A percentile compares a stretch with the other conserved stretches of the same genome.
Evolutionary conservation across 2,329 filamentous ascomycete species (phyloP).

Genomic region (Cordyceps farinosa): DNA sequence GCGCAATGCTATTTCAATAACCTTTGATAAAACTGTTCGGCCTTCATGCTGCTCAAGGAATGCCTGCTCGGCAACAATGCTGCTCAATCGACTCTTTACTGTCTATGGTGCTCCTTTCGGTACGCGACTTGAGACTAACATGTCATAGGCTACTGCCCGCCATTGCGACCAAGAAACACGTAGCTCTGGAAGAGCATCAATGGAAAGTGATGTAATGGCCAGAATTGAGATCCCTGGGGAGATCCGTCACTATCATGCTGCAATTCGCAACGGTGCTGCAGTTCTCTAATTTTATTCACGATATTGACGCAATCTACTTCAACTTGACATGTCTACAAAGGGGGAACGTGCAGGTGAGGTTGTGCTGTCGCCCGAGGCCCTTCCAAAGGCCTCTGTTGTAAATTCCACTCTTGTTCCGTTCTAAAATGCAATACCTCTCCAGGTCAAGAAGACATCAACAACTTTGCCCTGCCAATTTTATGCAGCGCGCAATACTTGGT

Average conservation of each 20-base stretch:
- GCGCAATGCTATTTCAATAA: neutral
- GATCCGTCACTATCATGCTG: conserved; percentile 15
- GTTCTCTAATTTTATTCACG: neutral
- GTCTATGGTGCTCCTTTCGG: neutral
- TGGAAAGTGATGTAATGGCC: conserved; percentile 17
- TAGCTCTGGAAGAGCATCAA: conserved; percentile 13
- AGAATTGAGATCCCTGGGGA: neutral
- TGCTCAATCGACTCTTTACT: neutral
- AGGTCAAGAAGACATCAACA: neutral
- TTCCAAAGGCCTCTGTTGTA: neutral
- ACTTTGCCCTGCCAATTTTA: neutral
- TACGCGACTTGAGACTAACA: neutral
- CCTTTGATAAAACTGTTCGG: conserved; percentile 13
- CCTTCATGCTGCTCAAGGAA: conserved; percentile 14
- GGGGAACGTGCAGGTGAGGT: neutral
- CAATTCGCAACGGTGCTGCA: conserved; percentile 8
- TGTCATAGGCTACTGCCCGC: conserved; percentile 11
- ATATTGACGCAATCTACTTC: conserved; percentile 1
- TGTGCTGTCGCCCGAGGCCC: neutral
- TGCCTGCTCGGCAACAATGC: conserved; percentile 16
- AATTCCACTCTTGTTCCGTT: neutral
- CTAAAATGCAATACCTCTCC: neutral
- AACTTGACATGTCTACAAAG: neutral
- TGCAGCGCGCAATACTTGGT: conserved; percentile 8
- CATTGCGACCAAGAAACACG: conserved; percentile 17